Evolutionary conservation across 208 protist species (phyloP).

Genomic region (Porcisia deanei): DNA sequence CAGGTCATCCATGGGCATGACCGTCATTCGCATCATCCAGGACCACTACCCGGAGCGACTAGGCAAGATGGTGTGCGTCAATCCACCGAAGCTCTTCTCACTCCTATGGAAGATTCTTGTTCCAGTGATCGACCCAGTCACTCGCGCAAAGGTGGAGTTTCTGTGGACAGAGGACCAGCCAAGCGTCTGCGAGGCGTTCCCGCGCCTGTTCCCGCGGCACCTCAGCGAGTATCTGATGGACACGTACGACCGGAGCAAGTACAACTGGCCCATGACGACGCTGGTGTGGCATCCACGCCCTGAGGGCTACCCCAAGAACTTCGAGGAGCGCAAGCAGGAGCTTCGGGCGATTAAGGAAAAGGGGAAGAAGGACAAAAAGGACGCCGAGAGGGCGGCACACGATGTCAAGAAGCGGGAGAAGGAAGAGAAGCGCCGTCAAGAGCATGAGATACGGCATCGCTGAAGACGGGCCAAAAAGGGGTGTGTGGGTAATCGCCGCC

Average conservation of each 20-base stretch:
- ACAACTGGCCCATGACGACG: conserved; percentile 40
- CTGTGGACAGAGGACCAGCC: conserved; percentile 73
- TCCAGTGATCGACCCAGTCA: conserved; percentile 76
- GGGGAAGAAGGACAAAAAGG: conserved; percentile 27
- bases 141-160: conserved; percentile 76
- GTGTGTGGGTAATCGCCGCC: neutral
- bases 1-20: conserved; percentile 62
- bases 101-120: conserved; percentile 78
- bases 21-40: conserved; percentile 68
- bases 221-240: conserved; percentile 71
- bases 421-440: conserved; percentile 16
- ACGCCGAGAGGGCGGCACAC: conserved; percentile 26
- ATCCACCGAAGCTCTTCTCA: conserved; percentile 78
- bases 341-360: conserved; percentile 43
- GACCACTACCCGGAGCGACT: conserved; percentile 87
- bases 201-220: conserved; percentile 55
- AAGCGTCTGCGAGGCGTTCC: conserved; percentile 57
- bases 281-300: conserved; percentile 59
- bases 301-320: conserved; percentile 42
- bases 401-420: conserved; percentile 21
- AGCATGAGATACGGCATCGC: conserved; percentile 5
- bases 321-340: conserved; percentile 40
- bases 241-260: conserved; percentile 69
- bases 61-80: conserved; percentile 81
- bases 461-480: neutral